phyloP scores from a whole-genome alignment of 208 protist genomes.

The Porcisia hertigi region DNA sequence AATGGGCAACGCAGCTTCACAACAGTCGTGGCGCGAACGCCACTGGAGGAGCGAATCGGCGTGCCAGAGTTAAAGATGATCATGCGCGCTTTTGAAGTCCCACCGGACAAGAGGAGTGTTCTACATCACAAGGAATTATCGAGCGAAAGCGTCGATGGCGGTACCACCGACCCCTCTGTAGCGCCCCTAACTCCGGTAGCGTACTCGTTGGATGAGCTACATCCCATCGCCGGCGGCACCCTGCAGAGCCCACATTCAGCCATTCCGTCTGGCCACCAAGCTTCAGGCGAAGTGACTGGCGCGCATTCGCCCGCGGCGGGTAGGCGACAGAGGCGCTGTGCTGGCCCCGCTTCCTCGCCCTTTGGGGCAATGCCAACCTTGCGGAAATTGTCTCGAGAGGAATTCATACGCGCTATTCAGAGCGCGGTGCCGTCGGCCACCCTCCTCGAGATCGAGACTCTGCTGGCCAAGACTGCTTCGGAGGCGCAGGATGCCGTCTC shows the following conservation, averaged over 20 bases:
- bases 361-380: background rate
- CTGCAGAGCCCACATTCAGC: background rate
- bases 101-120: background rate
- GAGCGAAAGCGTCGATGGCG: background rate
- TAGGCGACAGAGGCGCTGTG: background rate
- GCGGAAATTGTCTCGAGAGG: constrained; percentile 29
- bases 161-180: background rate
- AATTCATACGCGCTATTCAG: constrained; percentile 31
- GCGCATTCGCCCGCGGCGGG: background rate
- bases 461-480: constrained; percentile 77
- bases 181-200: background rate
- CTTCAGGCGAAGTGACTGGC: background rate
- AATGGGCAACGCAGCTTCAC: background rate
- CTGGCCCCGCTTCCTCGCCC: background rate
- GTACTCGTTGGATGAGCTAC: constrained; percentile 19
- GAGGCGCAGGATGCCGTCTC: constrained; percentile 58
- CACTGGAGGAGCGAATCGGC: constrained; percentile 58
- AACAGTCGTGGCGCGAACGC: background rate
- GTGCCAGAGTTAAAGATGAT: constrained; percentile 51
- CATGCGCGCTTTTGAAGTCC: constrained; percentile 46
- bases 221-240: background rate
- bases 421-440: constrained; percentile 39
- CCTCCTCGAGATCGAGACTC: constrained; percentile 46
- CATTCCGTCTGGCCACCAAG: background rate
- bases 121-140: background rate